Base-by-base conservation (phyloP, 208 protist genomes). In the Leishmania braziliensis region DNA sequence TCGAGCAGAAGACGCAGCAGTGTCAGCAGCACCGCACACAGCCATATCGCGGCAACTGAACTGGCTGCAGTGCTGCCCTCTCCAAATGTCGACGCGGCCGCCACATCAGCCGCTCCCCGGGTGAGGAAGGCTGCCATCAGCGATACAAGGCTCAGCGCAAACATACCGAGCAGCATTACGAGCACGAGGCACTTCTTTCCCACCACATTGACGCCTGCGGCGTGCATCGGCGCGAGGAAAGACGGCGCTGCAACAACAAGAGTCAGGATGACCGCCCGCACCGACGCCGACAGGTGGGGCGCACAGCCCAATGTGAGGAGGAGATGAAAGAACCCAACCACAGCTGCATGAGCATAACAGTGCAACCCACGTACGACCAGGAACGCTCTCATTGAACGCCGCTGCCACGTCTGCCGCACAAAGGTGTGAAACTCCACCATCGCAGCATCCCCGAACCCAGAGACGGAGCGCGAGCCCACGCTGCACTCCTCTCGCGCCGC, bases 381-480 rank as follows among this genome's bases (percentile, higher is more conserved):
- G 0, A 88, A 80, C 1, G 84, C 88, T 66, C 90, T 89, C 88
- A 95, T 93, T n/a, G 87, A 90, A 3, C 75, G 74, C 1, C 91
- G 87, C 29, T 85, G 75, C 26, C 85, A 83, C 8, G 91, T 93
- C 78, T 95, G 90, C 23, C 60, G 78, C 0, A 77, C 85, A 87
- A 91, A 95, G 48, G 73, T 62, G 18, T 62, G 56, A 46, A 88
- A 89, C 16, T 84, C 69, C 2, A 36, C 16, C 72, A 23, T 39
- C 0, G 53, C 48, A 8, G 20, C 29, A 54, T 18, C 73, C 9
- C 50, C 73, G 18, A 63, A 14, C 51, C 50, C 77, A 14, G 14
- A 58, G 33, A 69, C 5, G 14, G 12, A 63, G 5, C 33, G 53
- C 9, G 48, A 29, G 3, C 23, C n/a, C 62, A 43, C 51, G 33